A percentile compares a stretch with the other conserved stretches of the same genome.
Evolutionary conservation across 2,329 filamentous ascomycete species (phyloP).

Genomic region (Coniochaeta prunicola): DNA sequence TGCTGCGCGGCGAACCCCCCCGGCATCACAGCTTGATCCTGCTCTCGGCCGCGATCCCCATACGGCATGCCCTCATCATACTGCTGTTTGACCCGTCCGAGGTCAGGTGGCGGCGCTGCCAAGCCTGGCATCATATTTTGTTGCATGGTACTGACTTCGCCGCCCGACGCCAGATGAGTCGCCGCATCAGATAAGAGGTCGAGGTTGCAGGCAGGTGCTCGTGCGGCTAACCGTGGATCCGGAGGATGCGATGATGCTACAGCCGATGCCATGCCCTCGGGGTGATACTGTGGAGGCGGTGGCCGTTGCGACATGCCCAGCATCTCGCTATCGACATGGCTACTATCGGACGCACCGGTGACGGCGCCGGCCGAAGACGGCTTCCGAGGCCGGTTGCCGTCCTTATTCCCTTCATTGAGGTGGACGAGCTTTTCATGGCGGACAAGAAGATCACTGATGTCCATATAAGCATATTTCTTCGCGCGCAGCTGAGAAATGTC

Average conservation of each 20-base stretch:
- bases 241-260: slow-evolving; percentile 32
- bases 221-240: slow-evolving; percentile 37
- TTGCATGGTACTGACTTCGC: slow-evolving; percentile 45
- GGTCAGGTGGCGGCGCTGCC: slow-evolving; percentile 28
- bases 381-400: slow-evolving; percentile 40
- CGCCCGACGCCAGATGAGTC: slow-evolving; percentile 42
- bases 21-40: slow-evolving; percentile 32
- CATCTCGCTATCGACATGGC: slow-evolving; percentile 38
- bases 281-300: slow-evolving; percentile 30
- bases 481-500: slow-evolving; percentile 8
- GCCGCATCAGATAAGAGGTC: slow-evolving; percentile 55
- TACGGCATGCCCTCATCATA: slow-evolving; percentile 43
- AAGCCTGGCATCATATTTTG: slow-evolving; percentile 38
- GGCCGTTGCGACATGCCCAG: slow-evolving; percentile 30
- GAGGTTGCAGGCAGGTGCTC: slow-evolving; percentile 45
- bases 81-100: slow-evolving; percentile 37
- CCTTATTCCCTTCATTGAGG: slow-evolving; percentile 52
- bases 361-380: slow-evolving; percentile 39
- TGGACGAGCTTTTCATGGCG: slow-evolving; percentile 59
- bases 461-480: slow-evolving; percentile 46
- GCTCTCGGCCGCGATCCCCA: slow-evolving; percentile 38
- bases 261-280: slow-evolving; percentile 29
- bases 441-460: slow-evolving; percentile 57
- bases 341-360: slow-evolving; percentile 36
- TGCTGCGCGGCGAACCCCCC: slow-evolving; percentile 31